Evolutionary conservation across 305 asterid genomes (phyloP), one percentile per base, ranked within the genome.

Genomic region (Fraxinus latifolia): DNA sequence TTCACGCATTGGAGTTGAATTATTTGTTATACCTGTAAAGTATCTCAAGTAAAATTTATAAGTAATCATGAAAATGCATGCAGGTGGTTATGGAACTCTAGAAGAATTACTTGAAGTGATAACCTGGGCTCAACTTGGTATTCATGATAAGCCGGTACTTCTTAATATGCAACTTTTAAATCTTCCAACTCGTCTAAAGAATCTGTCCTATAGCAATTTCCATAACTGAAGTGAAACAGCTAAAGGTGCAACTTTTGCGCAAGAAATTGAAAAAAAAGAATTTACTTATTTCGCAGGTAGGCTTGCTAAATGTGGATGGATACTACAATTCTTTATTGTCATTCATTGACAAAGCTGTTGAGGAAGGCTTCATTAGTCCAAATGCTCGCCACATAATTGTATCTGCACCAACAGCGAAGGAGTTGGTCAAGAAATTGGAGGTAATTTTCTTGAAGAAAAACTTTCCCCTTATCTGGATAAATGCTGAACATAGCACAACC

Each of bases 101-200:
- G 98, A 94, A 91, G 97, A 94, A 84, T 84, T 94, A 71, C 96
- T 94, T 33, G 98, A 94, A 90, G 98, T 93, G 62, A 94, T 94
- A 87, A 94, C 98, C 7, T 94, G 98, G 98, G 98, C 97, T 73
- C 99, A 95, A 82, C 99, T 95, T 44, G 99, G 99, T 73, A 95
- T 95, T 86, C 98, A 95, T 80, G 95, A 93, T 78, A 95, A 95
- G 86, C 99, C 99, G 90, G 99, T 95, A 91, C 5, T 32, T 76
- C 29, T 9, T 76, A 47, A 29, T 47, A 0, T 2, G 3, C 60
- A 77, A 23, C 78, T 80, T 67, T 78, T 31, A 21, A 53, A 25
- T 74, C 68, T 23, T 47, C 21, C 21, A 27, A 27, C 21, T 14
- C 21, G 19, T 68, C 74, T 25, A 67, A 67, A 67, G 19, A 27